Evolutionary conservation across 352 stramenopile genomes (phyloP).

Genomic region (Globisporangium cylindrosporum): DNA sequence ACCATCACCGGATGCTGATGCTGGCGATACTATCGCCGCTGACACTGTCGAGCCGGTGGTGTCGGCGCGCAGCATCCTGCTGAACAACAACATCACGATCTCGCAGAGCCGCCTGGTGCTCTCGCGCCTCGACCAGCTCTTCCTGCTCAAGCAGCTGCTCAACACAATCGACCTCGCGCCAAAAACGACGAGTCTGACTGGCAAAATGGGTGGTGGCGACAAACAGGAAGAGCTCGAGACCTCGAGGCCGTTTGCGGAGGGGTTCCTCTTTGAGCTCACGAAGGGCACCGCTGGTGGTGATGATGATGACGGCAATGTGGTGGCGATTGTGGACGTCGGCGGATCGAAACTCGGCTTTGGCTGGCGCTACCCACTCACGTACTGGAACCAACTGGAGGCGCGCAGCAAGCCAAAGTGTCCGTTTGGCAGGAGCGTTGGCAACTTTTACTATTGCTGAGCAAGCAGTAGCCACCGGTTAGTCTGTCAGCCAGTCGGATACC

Average conservation of each 20-base stretch:
- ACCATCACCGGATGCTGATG: background rate
- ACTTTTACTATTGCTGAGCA: conserved; percentile 19
- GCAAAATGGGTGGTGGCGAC: background rate
- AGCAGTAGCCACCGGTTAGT: background rate
- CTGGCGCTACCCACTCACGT: conserved; percentile 18
- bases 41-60: background rate
- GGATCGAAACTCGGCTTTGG: conserved; percentile 16
- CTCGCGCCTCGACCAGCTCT: conserved; percentile 15
- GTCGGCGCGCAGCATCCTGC: conserved; percentile 6
- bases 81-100: conserved; percentile 19
- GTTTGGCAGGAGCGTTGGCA: conserved; percentile 1
- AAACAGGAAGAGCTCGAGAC: background rate
- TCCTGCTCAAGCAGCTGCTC: conserved; percentile 11
- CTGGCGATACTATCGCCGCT: background rate
- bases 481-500: background rate
- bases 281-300: background rate
- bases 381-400: conserved; percentile 13
- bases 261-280: conserved; percentile 10
- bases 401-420: conserved; percentile 1
- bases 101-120: conserved; percentile 16
- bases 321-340: background rate
- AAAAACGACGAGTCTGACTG: background rate
- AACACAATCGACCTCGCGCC: conserved; percentile 14
- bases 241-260: background rate
- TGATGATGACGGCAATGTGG: background rate